These are phyloP conservation scores for Acanthamoeba lenticulata DNA, from an alignment of 208 protist genomes.

Conservation along the genomic window DNA sequence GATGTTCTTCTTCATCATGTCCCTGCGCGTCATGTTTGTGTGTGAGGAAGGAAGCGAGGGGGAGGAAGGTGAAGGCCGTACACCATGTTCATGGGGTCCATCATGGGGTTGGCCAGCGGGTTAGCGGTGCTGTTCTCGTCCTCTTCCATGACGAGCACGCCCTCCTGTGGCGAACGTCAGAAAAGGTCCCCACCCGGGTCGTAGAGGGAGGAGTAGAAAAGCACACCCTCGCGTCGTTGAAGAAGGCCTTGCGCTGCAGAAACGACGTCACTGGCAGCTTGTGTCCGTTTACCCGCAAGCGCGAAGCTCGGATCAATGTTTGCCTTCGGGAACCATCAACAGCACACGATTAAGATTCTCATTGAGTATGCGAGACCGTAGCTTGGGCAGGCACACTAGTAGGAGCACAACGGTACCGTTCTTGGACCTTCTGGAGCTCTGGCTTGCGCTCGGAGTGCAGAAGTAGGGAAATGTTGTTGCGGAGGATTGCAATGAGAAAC, in stretches of 20 bases:
- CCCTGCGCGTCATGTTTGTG: constrained; percentile 89
- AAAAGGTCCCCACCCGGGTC: background rate
- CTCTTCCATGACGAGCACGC: constrained; percentile 80
- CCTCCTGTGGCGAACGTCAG: constrained; percentile 24
- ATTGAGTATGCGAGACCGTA: too few species aligned
- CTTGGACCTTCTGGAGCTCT: constrained; percentile 66
- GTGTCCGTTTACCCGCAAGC: constrained; percentile 69
- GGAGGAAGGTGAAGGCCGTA: background rate
- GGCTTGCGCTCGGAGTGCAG: constrained; percentile 70
- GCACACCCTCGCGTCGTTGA: background rate
- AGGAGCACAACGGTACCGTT: constrained; percentile 43
- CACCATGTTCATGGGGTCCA: constrained; percentile 53
- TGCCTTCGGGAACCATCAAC: too few species aligned
- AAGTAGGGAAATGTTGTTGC: constrained; percentile 89
- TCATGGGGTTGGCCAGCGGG: constrained; percentile 88
- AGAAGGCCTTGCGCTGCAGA: constrained; percentile 37
- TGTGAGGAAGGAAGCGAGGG: background rate
- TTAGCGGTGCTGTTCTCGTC: constrained; percentile 84
- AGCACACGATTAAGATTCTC: too few species aligned
- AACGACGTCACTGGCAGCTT: constrained; percentile 6
- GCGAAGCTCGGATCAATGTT: constrained; percentile 71
- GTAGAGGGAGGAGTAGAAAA: background rate
- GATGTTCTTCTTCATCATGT: constrained; percentile 96
- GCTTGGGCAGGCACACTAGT: background rate
- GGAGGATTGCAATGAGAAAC: constrained; percentile 92